Conservation (phyloP, 805 yeast genomes). For the Candida pseudofarinosa region DNA sequence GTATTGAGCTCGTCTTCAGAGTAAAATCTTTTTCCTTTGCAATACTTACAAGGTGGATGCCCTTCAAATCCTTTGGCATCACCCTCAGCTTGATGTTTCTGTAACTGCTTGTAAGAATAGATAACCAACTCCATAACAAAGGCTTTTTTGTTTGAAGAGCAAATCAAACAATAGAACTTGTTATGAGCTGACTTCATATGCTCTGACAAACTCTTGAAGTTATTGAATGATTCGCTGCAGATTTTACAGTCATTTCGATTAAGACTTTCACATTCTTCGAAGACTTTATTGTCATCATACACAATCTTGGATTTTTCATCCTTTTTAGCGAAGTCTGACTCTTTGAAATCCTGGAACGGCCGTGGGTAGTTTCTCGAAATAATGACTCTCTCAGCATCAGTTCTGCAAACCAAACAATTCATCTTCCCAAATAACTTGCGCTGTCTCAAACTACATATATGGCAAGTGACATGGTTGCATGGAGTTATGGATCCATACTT, state of each 20-base stretch:
- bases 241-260: slow-evolving; percentile 56
- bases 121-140: slow-evolving; percentile 68
- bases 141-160: slow-evolving; percentile 71
- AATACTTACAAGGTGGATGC: slow-evolving; percentile 84
- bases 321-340: slow-evolving; percentile 23
- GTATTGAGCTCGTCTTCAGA: slow-evolving; percentile 80
- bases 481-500: slow-evolving; percentile 66
- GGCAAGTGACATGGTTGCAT: slow-evolving; percentile 84
- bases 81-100: slow-evolving; percentile 68
- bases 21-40: slow-evolving; percentile 71
- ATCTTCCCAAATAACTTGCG: slow-evolving; percentile 72
- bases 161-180: slow-evolving; percentile 65
- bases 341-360: slow-evolving; percentile 34
- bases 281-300: slow-evolving; percentile 54
- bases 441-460: slow-evolving; percentile 76
- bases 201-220: slow-evolving; percentile 54
- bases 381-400: slow-evolving; percentile 56
- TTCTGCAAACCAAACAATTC: slow-evolving; percentile 80
- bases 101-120: slow-evolving; percentile 58
- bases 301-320: slow-evolving; percentile 50
- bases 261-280: slow-evolving; percentile 46
- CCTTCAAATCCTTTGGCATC: slow-evolving; percentile 79
- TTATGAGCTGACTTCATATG: slow-evolving; percentile 68
- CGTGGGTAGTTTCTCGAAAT: slow-evolving; percentile 47
- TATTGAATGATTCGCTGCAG: slow-evolving; percentile 38